A percentile compares a stretch with the other conserved stretches of the same genome.
Conservation (phyloP, 129 eudicot species). For the Kitagawia praeruptora region DNA sequence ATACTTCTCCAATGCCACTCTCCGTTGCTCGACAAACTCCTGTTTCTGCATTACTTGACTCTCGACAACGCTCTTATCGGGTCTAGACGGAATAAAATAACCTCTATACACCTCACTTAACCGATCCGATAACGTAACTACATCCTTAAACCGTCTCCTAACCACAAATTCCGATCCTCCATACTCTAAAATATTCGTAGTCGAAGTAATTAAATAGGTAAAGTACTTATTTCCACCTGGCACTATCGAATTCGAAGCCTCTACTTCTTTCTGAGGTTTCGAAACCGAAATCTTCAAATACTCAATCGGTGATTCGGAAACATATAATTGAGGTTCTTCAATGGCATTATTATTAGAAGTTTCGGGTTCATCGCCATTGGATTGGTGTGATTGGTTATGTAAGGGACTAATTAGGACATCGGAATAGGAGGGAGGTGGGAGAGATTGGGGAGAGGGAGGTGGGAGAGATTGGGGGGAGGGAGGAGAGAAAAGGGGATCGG, state of each 20-base stretch:
- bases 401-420: conserved; percentile 33
- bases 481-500: conserved; percentile 66
- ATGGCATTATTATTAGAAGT: neutral
- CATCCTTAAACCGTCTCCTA: conserved; percentile 72
- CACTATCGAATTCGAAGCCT: conserved; percentile 54
- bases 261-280: conserved; percentile 65
- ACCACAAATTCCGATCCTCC: conserved; percentile 56
- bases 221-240: conserved; percentile 65
- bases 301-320: conserved; percentile 19
- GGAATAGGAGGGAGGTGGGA: conserved; percentile 14
- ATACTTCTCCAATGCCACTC: conserved; percentile 73
- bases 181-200: conserved; percentile 52
- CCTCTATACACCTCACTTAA: conserved; percentile 69
- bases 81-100: conserved; percentile 74
- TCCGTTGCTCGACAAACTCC: conserved; percentile 86
- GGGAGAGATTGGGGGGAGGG: conserved; percentile 10
- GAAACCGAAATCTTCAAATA: conserved; percentile 55
- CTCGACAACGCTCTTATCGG: conserved; percentile 89
- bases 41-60: conserved; percentile 96
- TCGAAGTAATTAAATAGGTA: conserved; percentile 56
- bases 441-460: conserved; percentile 21
- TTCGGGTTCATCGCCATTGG: neutral
- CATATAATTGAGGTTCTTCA: conserved; percentile 3
- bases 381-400: conserved; percentile 8
- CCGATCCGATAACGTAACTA: conserved; percentile 77